phyloP scores from a whole-genome alignment of 306 rosid species.

The Hippophae rhamnoides region DNA sequence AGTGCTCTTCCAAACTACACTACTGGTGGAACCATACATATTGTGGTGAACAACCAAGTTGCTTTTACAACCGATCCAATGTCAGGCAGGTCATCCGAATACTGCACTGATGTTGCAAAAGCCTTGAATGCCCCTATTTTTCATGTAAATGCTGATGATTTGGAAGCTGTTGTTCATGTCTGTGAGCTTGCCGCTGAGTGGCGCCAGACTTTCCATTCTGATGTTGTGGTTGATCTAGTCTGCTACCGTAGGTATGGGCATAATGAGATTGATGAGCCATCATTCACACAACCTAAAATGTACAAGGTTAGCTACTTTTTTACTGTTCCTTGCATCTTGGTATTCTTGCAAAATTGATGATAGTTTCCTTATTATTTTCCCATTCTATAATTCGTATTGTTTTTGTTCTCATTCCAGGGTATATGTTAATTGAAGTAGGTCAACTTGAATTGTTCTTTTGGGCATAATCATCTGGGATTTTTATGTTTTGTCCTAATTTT shows the following conservation, averaged over 20 bases:
- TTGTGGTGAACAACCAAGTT: constrained; percentile 88
- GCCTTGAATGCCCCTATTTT: constrained; percentile 87
- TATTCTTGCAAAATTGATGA: constrained; percentile 4
- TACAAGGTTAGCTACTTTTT: constrained; percentile 55
- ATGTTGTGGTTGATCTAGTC: constrained; percentile 90
- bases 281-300: constrained; percentile 96
- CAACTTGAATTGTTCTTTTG: background rate
- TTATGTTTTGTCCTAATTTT: constrained; percentile 15
- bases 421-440: background rate
- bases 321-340: constrained; percentile 9
- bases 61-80: constrained; percentile 92
- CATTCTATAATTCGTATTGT: background rate
- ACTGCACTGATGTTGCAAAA: constrained; percentile 93
- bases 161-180: constrained; percentile 95
- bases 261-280: constrained; percentile 96
- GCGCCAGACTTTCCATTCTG: constrained; percentile 97
- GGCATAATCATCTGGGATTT: constrained; percentile 14
- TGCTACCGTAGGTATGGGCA: constrained; percentile 96
- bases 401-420: background rate
- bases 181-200: constrained; percentile 98
- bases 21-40: constrained; percentile 92
- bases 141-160: constrained; percentile 87
- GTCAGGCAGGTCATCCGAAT: constrained; percentile 83
- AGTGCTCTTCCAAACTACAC: constrained; percentile 91
- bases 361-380: background rate